Evolutionary conservation across 371 early-diverging fungal species (phyloP), one percentile per base, ranked within the genome.

Genomic region (Mortierella sp.): DNA sequence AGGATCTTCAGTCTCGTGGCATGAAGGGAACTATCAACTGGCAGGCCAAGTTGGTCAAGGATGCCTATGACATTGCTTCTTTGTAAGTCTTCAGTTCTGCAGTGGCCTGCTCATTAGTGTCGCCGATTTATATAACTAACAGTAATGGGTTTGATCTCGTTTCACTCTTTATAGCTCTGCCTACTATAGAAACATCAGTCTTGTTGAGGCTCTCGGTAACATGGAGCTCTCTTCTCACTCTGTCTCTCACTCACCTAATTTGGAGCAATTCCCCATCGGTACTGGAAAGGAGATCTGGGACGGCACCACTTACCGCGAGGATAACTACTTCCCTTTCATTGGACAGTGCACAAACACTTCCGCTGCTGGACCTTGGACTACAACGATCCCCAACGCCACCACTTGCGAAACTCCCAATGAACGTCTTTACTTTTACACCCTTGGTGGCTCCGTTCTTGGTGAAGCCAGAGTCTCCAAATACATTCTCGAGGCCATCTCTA

Each of bases 151-250:
- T 43, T 18, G 18, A 14, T 51, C 16, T 9, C 18, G 14, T n/a
- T n/a, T 16, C 49, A 43, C 2, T 43, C 18, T n/a, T n/a, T 16
- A 49, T 49, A 68, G 69, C 28, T 55, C 69, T 30, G 22, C 59
- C 26, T 75, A 69, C 57, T 75, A 75, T 62, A 39, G 70, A 24
- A 75, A 70, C 39, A 69, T 75, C 70, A 64, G 65, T 55, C 20
- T 43, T 14, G 75, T 75, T 16, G 75, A 75, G 60, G 75, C 68
- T 20, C 66, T 69, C 4, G 75, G 75, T 35, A 69, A 69, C 70
- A 75, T 70, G 70, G 75, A 75, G 55, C 75, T 75, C n/a, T 37
- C 75, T 32, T 68, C 69, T 4, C 75, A 75, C 62, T 75, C 75
- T 43, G 64, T 75, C 28, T 69, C 69, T 8, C 75, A 75, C 52